A percentile compares a stretch with the other conserved stretches of the same genome.
Evolutionary conservation across 345 rosid genomes (phyloP).

Genomic region (Erysimum cheiranthoides): DNA sequence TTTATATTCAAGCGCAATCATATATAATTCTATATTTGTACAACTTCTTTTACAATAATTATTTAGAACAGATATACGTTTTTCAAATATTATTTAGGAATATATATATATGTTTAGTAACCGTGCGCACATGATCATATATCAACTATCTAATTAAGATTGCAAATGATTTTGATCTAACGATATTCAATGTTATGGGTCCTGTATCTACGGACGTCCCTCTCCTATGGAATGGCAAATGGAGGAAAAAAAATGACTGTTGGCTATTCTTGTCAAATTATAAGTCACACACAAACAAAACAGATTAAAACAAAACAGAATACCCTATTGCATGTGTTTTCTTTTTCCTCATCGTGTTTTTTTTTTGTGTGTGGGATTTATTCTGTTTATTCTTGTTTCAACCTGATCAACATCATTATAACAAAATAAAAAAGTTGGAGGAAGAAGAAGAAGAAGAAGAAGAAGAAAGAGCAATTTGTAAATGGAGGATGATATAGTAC

Average conservation of each 20-base stretch:
- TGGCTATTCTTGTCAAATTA: conserved; percentile 47
- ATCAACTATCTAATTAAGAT: conserved; percentile 1
- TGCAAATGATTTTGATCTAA: conserved; percentile 32
- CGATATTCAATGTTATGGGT: conserved; percentile 21
- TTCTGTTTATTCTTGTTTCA: conserved; percentile 36
- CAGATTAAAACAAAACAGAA: conserved; percentile 29
- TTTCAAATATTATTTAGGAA: not conserved
- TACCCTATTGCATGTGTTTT: conserved; percentile 24
- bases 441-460: not conserved
- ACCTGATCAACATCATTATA: conserved; percentile 14
- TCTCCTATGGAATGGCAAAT: conserved; percentile 41
- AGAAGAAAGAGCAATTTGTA: conserved; percentile 13
- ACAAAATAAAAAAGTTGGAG: not conserved
- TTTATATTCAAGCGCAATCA: not conserved
- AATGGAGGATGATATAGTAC: conserved; percentile 45
- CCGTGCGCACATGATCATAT: not conserved
- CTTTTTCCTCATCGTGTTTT: conserved; percentile 24
- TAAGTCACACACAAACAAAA: conserved; percentile 40
- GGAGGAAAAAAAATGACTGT: conserved; percentile 23
- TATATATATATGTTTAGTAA: not conserved
- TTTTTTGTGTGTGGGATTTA: conserved; percentile 16
- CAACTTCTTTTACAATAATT: conserved; percentile 4
- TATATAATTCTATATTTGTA: not conserved
- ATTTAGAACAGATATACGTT: not conserved
- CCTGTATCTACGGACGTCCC: conserved; percentile 48